Base-by-base conservation (phyloP, 1,284 basidiomycete species). In the Grifola frondosa region DNA sequence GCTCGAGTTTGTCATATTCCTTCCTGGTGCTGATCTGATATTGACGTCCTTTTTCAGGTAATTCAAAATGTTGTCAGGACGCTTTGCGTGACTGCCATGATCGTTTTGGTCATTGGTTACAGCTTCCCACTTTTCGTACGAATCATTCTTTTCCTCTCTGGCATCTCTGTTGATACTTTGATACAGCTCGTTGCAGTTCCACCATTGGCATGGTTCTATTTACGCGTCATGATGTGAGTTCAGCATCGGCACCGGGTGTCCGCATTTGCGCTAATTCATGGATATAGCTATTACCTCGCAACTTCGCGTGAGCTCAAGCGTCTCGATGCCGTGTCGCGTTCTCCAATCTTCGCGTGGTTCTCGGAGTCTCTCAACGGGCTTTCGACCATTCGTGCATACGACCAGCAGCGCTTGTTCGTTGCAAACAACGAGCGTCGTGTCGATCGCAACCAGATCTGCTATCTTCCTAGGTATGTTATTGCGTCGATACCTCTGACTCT, bases 291-390 rank as follows among this genome's bases (percentile, higher is more conserved):
- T 68, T 97, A 97, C 64, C 80, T 97, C 13, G 75, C 91, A 1
- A 94, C 94, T 0, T 93, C 90, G 10, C 84, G 93, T 38, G 93
- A 96, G 63, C 77, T 97, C 34, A 96, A 97, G 65, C 86, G 94
- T 17, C 76, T 97, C 8, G 94, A 97, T 58, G 88, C 95, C 5
- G 84, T 91, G 21, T 89, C 89, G 10, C 85, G 89, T 43, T 92
- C 90, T 1, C 95, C 95, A 8, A 91, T 97, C 53, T 96, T 97
- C 62, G 82, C 81, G 0, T 90, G 87, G 82, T 91, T 91, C 62
- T 85, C 88, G 15, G 93, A 97, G 63, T 88, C 89, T 0, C 73
- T 97, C 9, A 77, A 81, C 4, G 95, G 94, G 7, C 69, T 95
- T 8, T 80, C 88, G 1, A 92, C 90, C 15, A 96, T 98, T 56